Evolutionary conservation across 306 rosid genomes (phyloP), one percentile per base, ranked within the genome.

Genomic region (Clitoria ternatea): DNA sequence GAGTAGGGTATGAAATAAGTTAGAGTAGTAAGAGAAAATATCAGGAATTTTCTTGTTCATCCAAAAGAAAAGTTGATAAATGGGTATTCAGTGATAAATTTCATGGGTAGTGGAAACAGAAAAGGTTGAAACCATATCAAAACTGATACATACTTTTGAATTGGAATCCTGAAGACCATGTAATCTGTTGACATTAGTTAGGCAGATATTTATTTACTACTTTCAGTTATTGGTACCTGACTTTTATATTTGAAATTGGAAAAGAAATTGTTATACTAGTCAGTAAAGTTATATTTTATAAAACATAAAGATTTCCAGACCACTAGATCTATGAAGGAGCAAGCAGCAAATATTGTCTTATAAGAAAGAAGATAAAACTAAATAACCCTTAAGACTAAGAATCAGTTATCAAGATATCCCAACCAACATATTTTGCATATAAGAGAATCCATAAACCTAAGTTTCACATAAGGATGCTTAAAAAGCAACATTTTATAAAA

Each of bases 1-100:
- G 59, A 40, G 64, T 13, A 90, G 98, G 81, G 29, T 81, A 22
- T 82, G 72, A 83, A 48, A 60, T 18, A 43, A 50, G 80, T 69
- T 20, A 57, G 61, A 66, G 62, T 43, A 66, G 7, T 23, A 48
- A 59, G 63, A 32, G 4, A 56, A 14, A 2, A 23, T 24, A 24
- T 22, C 17, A 23, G 20, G 64, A 61, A 15, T 59, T 44, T 71
- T n/a, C n/a, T n/a, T n/a, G n/a, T n/a, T 45, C 26, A 53, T 20
- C 35, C 52, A 11, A 12, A 19, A 52, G 45, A 33, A 26, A 63
- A 61, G 8, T 43, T 47, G 54, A 79, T 20, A 27, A 26, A 68
- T 42, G 12, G 10, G 26, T 6, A 35, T 67, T 64, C 42, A 0
- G 22, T 72, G 43, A 24, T 52, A 20, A 54, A 43, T 35, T 73